Base-by-base conservation (phyloP, 371 early-diverging fungal species). In the Umbelopsis sp. region DNA sequence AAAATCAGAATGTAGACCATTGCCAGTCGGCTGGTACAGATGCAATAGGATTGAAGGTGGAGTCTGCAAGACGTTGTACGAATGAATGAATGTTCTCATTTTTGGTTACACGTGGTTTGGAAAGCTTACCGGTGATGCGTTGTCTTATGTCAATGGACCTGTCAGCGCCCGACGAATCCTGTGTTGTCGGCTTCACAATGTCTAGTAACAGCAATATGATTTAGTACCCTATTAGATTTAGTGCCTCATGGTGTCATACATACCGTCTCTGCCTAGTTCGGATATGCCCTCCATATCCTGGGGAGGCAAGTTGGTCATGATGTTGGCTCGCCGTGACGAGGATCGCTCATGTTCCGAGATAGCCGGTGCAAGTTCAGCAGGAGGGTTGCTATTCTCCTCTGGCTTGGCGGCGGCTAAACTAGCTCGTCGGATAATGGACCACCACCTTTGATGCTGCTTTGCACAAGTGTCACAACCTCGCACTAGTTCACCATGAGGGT, bases 221-320 rank as follows among this genome's bases (percentile, higher is more conserved):
- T 18, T 32, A 20, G 52, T 44, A 66, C 44, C 16, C 24, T 8
- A 22, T 63, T 8, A 45, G 7, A 18, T 20, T 11, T 48, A 38
- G 50, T 48, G 16, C 46, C 35, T 24, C 44, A 29, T 50, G 38
- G 32, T 32, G 35, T 18, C 16, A 63, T 38, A 50, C n/a, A 62
- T 73, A 83, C 83, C 83, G 70, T 83, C 83, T 68, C 83, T 63
- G 35, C 83, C 78, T 22, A 83, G 73, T 65, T 83, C 83, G 63
- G 76, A 78, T 20, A 83, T 74, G 11, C 83, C 83, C 72, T 83
- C 83, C 81, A 83, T 79, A 4, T 76, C 79, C 48, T 80, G 81
- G 14, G 57, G 57, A 45, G 83, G 83, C 63, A 77, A 79, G n/a
- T 71, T 75, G 24, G 83, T 80, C 83, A 83, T 80, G 64, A 79